Evolutionary conservation across 75 land plant genomes (phyloP).

Genomic region (Sequoia sempervirens): DNA sequence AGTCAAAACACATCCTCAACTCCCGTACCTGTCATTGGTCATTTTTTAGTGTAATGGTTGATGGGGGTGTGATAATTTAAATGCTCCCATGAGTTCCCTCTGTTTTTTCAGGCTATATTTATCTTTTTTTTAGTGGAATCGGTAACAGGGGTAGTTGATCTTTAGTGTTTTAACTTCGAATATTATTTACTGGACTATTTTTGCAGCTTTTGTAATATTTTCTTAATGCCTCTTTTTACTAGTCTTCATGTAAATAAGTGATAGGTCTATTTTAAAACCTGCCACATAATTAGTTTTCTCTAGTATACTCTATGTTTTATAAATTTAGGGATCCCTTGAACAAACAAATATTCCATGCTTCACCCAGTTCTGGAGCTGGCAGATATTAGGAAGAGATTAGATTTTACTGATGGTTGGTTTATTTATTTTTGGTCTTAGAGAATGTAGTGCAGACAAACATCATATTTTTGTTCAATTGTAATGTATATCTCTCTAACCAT

Average conservation of each 20-base stretch:
- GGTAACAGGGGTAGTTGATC: neutral
- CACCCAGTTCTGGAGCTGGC: neutral
- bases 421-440: neutral
- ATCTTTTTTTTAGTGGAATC: neutral
- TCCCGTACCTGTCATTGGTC: neutral
- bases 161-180: neutral
- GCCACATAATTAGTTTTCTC: neutral
- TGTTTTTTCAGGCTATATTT: neutral
- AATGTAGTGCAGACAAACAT: neutral
- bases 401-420: neutral
- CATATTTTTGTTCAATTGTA: neutral
- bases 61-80: neutral
- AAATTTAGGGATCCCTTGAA: neutral
- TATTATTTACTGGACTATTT: neutral
- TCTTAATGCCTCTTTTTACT: neutral
- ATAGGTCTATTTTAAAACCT: neutral
- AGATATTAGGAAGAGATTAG: neutral
- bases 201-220: neutral
- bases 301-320: neutral
- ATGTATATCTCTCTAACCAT: neutral
- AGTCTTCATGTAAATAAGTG: constrained; percentile 4
- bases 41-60: neutral
- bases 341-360: neutral
- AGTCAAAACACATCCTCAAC: neutral
- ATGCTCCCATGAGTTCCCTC: neutral